These are phyloP conservation scores for Sporodiniella umbellata DNA, from an alignment of 371 early-diverging fungal genomes.

Conservation along the genomic window DNA sequence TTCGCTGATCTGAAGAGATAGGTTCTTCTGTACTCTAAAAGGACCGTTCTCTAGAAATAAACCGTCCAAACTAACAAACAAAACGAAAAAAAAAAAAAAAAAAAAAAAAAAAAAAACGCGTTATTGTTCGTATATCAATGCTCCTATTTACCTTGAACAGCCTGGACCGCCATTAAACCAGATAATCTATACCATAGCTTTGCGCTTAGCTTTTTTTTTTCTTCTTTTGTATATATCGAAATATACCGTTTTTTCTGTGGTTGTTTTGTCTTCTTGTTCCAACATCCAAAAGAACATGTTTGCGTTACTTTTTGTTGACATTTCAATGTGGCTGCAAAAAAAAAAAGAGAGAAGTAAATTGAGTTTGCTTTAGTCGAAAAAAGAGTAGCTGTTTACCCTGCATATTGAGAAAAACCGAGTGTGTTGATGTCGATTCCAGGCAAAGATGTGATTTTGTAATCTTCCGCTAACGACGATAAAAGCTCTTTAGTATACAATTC, in stretches of 20 bases:
- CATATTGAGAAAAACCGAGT: conserved; percentile 52
- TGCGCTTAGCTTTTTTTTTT: background rate
- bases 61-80: conserved; percentile 76
- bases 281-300: conserved; percentile 60
- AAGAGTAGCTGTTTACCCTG: too few relatives aligned
- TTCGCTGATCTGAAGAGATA: conserved; percentile 44
- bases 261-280: conserved; percentile 29
- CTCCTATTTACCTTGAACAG: conserved; percentile 34
- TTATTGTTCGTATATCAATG: background rate
- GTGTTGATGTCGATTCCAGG: conserved; percentile 46
- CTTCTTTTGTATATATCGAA: background rate
- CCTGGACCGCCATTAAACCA: conserved; percentile 87
- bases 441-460: conserved; percentile 50
- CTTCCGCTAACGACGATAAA: too few relatives aligned
- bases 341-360: too few relatives aligned
- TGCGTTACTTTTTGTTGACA: conserved; percentile 33
- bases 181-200: conserved; percentile 54
- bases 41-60: conserved; percentile 87
- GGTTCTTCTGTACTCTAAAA: conserved; percentile 50
- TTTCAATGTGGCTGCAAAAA: conserved; percentile 41
- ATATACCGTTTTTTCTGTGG: conserved; percentile 34
- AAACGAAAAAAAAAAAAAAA: too few relatives aligned
- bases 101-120: background rate
- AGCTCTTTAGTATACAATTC: too few relatives aligned
- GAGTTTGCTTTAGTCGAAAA: too few relatives aligned